Evolutionary conservation across 2,329 filamentous ascomycete genomes (phyloP), one percentile per base, ranked within the genome.

Genomic region (Pseudovirgaria hyperparasitica): DNA sequence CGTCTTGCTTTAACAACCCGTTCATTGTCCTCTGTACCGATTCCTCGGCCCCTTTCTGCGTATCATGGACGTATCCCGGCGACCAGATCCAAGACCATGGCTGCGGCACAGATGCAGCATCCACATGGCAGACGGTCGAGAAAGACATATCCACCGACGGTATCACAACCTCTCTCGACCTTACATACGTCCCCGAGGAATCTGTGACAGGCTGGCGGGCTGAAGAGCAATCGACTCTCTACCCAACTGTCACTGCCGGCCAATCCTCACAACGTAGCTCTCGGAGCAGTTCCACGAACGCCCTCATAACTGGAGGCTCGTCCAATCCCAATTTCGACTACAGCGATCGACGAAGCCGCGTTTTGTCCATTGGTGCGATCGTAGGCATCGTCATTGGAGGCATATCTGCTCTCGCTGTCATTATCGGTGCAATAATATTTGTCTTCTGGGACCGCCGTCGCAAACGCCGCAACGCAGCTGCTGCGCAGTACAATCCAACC

Each of bases 171-270:
- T 40, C 33, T 8, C 37, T 44, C 9, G 25, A 22, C 10, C 32
- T 49, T 2, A 32, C 37, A 2, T 42, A 36, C 3, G 16, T 43
- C n/a, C 26, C 19, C 14, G 41, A 35, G 2, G 22, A 32, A 12
- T 34, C 34, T 6, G 38, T 44, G 7, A 24, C 29, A 16, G 25
- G 25, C 11, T 31, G 20, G 19, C 12, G 28, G 20, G 67, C 27
- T 70, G 65, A 25, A 85, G 50, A 26, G 62, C 65, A 33, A 84
- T 67, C 25, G 59, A 55, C 40, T 11, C 9, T 11, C 11, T 11
- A 9, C 11, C 19, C 19, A 11, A 9, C 19, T 11, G 11, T 20
- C 19, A 11, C 19, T n/a, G n/a, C n/a, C n/a, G n/a, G n/a, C n/a
- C n/a, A n/a, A n/a, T n/a, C n/a, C n/a, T n/a, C n/a, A n/a, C n/a